Conservation (phyloP, 2,329 filamentous ascomycete genomes). For the Acarospora socialis region DNA sequence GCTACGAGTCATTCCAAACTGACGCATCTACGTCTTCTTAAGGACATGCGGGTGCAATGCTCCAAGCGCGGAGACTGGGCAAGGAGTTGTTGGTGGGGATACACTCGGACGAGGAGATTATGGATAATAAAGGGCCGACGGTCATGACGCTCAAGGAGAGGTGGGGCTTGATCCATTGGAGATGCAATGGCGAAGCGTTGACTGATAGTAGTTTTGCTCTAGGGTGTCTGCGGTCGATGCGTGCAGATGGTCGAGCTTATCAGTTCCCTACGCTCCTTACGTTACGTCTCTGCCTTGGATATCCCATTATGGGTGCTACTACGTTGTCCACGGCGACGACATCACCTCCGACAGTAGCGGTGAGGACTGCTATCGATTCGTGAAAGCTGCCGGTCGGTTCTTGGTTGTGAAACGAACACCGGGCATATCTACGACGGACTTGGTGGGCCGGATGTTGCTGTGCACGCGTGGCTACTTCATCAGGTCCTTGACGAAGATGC, state of each 20-base stretch:
- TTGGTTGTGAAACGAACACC: constrained; percentile 94
- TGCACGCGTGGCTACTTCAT: constrained; percentile 95
- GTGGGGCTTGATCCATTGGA: constrained; percentile 25
- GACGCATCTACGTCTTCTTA: no score
- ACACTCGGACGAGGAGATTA: constrained; percentile 88
- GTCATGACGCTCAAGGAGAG: constrained; percentile 92
- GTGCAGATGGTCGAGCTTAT: constrained; percentile 83
- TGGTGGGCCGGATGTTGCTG: constrained; percentile 94
- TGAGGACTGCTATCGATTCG: constrained; percentile 94
- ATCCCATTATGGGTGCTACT: constrained; percentile 84
- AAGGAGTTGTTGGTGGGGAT: constrained; percentile 81
- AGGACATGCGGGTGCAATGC: constrained; percentile 93
- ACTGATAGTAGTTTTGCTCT: constrained; percentile 10
- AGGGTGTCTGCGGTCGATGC: constrained; percentile 83
- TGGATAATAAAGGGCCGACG: constrained; percentile 93
- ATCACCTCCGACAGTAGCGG: constrained; percentile 89
- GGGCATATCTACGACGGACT: constrained; percentile 89
- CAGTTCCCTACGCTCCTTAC: constrained; percentile 77
- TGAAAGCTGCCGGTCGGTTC: constrained; percentile 87
- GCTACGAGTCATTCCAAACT: not conserved
- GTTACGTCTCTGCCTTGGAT: constrained; percentile 92
- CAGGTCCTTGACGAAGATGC: constrained; percentile 53
- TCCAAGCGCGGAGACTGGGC: constrained; percentile 86
- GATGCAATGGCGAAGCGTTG: not conserved
- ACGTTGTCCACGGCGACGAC: constrained; percentile 93